Evolutionary conservation across 2,329 filamentous ascomycete genomes (phyloP).

Genomic region (Fonsecaea multimorphosa): DNA sequence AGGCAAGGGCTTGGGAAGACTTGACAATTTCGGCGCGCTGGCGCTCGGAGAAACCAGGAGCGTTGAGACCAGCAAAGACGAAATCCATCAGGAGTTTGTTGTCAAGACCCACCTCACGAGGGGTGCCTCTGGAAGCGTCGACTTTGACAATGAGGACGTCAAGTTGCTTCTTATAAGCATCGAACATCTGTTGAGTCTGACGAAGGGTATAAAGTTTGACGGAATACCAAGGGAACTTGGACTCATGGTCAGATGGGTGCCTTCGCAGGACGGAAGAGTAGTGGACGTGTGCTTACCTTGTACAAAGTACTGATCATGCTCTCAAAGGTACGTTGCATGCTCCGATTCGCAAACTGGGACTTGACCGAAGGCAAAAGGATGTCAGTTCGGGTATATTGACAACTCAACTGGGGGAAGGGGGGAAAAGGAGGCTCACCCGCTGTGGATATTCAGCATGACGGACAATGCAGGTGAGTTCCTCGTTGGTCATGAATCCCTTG

Average conservation of each 20-base stretch:
- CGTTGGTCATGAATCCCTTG: slow-evolving; percentile 57
- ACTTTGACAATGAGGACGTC: slow-evolving; percentile 71
- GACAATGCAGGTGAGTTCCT: slow-evolving; percentile 56
- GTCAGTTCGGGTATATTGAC: slow-evolving; percentile 5
- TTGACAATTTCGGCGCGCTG: slow-evolving; percentile 40
- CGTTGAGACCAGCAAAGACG: slow-evolving; percentile 49
- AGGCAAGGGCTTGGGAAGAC: slow-evolving; percentile 17
- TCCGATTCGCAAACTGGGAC: slow-evolving; percentile 58
- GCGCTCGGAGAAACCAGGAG: slow-evolving; percentile 53
- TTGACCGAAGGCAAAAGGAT: slow-evolving; percentile 37
- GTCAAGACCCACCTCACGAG: slow-evolving; percentile 48
- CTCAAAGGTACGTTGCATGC: slow-evolving; percentile 61
- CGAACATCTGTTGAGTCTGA: slow-evolving; percentile 55
- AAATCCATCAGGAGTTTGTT: slow-evolving; percentile 48
- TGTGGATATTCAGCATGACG: slow-evolving; percentile 57
- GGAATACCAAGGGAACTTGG: slow-evolving; percentile 59
- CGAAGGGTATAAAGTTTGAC: slow-evolving; percentile 53
- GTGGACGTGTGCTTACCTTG: slow-evolving; percentile 50
- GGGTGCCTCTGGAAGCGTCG: slow-evolving; percentile 23
- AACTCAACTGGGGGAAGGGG: not conserved
- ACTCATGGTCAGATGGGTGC: slow-evolving; percentile 20
- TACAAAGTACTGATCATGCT: slow-evolving; percentile 58
- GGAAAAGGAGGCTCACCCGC: slow-evolving; percentile 50
- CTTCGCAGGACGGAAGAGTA: not conserved
- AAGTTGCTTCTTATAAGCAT: slow-evolving; percentile 61